phyloP scores from a whole-genome alignment of 2,329 filamentous ascomycete genomes.

The Xylaria digitata region DNA sequence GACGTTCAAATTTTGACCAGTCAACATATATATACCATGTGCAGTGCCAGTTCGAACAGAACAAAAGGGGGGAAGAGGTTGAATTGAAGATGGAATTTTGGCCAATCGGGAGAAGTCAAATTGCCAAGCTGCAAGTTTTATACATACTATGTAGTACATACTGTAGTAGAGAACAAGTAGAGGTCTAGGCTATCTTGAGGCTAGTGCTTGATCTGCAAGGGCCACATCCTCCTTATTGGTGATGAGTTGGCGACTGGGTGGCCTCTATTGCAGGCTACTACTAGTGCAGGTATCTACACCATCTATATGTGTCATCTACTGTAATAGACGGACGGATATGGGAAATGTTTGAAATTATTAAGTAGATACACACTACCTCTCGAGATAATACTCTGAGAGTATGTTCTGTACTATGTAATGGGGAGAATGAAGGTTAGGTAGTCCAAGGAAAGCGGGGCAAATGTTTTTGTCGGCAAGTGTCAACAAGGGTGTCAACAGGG shows the following conservation, averaged over 20 bases:
- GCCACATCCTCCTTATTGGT: conserved; percentile 17
- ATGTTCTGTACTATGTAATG: too few species aligned
- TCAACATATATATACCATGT: not conserved
- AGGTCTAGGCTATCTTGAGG: conserved; percentile 24
- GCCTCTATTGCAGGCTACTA: too few species aligned
- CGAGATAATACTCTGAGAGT: too few species aligned
- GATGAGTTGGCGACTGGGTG: conserved; percentile 23
- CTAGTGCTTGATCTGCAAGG: conserved; percentile 29
- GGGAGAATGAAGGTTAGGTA: too few species aligned
- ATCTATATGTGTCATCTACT: too few species aligned
- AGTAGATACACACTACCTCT: too few species aligned
- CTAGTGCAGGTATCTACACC: too few species aligned
- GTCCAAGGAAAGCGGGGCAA: conserved; percentile 32
- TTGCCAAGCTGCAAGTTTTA: conserved; percentile 37
- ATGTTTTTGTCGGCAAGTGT: conserved; percentile 38
- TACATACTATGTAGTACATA: too few species aligned
- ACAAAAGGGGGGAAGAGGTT: conserved; percentile 27
- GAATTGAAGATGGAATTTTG: conserved; percentile 19
- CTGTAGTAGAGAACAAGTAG: not conserved
- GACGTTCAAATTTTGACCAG: not conserved
- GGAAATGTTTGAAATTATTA: too few species aligned
- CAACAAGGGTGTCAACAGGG: conserved; percentile 27
- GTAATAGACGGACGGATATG: not conserved
- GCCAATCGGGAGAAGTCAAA: conserved; percentile 32
- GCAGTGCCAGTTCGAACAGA: not conserved